Base-by-base conservation (phyloP, 768 basidiomycete species). In the Coprinopsis sp. region DNA sequence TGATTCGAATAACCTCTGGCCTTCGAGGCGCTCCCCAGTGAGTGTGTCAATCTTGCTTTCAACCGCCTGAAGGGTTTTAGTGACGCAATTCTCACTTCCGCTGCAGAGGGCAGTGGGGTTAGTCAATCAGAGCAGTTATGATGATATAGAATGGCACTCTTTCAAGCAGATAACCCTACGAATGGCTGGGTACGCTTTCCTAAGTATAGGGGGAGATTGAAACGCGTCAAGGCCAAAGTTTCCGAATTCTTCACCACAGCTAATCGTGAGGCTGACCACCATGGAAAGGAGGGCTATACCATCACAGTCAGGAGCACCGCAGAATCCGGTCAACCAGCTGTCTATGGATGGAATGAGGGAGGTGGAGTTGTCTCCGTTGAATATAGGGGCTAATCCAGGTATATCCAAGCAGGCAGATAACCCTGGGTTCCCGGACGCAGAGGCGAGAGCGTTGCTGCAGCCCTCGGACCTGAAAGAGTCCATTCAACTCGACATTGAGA, bases 101-200 rank as follows among this genome's bases (percentile, higher is more conserved):
- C 66, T 68, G 47, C 71, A 72, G 36, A 30, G 25, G 31, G 40
- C 24, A 19, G 30, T 36, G 16, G 24, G 28, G 37, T 51, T 14
- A 36, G 49, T 34, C 22, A 33, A 47, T 19, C 31, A 30, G 4
- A 22, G 18, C 42, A 23, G n/a, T 24, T 24, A 24, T 31, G n/a
- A n/a, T n/a, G n/a, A 16, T 39, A 33, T n/a, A 24, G 19, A 6
- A 11, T 72, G 81, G 51, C 57, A 88, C 87, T 86, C 75, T 48
- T 80, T 72, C 55, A 88, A 64, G 59, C 87, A 91, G 8, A 65
- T 59, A 6, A 82, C 56, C 51, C 81, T 60, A 42, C 84, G 71
- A 3, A 69, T 68, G 2, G 73, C 66, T 2, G 85, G 82, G 25
- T 59, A 71, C 33, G 57, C 53, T 56, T 86, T 69, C n/a, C 84